Percentiles rank a stretch among this genome's conserved stretches.
Conservation (phyloP, 2,329 filamentous ascomycete genomes). For the Fusarium sp. region DNA sequence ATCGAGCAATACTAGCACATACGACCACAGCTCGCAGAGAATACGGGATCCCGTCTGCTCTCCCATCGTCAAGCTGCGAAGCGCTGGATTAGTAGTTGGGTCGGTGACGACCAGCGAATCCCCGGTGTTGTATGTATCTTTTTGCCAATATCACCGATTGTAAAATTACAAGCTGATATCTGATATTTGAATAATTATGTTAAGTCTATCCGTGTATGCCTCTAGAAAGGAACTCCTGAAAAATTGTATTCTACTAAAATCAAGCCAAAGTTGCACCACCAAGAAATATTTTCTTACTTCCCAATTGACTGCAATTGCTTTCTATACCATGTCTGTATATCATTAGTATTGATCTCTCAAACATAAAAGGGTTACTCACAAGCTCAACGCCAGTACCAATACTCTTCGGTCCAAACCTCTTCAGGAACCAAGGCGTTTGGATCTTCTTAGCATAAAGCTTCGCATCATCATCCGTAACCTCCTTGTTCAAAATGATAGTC, state of each 20-base stretch:
- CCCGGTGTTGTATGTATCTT: too few relatives aligned
- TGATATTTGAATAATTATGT: not conserved
- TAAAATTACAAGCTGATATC: fast-evolving
- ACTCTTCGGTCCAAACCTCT: constrained; percentile 25
- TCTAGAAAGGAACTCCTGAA: not conserved
- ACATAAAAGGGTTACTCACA: not conserved
- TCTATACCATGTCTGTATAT: constrained; percentile 22
- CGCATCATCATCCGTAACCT: constrained; percentile 29
- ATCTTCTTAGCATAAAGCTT: constrained; percentile 22
- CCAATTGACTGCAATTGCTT: constrained; percentile 32
- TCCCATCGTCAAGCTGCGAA: too few relatives aligned
- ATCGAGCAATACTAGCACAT: not conserved
- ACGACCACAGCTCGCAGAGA: too few relatives aligned
- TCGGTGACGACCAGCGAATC: too few relatives aligned
- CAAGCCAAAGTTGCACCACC: not conserved
- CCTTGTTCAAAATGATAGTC: constrained; percentile 32
- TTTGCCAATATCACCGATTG: too few relatives aligned
- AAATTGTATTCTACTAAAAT: not conserved
- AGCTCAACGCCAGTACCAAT: constrained; percentile 37
- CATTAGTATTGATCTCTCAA: not conserved
- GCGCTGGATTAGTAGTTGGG: too few relatives aligned
- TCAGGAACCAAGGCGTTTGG: constrained; percentile 31
- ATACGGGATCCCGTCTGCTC: too few relatives aligned
- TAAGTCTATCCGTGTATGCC: not conserved
- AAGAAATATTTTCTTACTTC: not conserved